Percentiles rank a stretch among this genome's conserved stretches.
Evolutionary conservation across 495 filamentous ascomycete species (phyloP).

Genomic region (Penicillium cosmopolitanum): DNA sequence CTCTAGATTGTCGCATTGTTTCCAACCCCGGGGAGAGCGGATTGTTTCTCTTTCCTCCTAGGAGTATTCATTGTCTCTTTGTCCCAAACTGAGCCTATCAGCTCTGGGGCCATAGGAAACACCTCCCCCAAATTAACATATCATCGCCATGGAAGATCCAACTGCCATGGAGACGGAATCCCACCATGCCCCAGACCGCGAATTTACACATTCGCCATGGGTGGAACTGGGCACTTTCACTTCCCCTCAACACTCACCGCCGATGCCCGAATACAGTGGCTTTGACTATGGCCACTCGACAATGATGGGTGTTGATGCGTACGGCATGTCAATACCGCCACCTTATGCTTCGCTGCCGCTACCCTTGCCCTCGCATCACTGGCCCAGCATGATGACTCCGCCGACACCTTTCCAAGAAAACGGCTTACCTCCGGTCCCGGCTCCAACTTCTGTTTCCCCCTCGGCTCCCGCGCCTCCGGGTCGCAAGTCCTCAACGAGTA

Average conservation of each 20-base stretch:
- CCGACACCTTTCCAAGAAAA: constrained; percentile 35
- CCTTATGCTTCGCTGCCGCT: constrained; percentile 59
- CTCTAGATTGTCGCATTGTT: constrained; percentile 34
- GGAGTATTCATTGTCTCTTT: constrained; percentile 16
- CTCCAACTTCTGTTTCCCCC: constrained; percentile 57
- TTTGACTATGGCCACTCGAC: constrained; percentile 42
- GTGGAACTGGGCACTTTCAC: constrained; percentile 52
- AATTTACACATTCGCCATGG: constrained; percentile 57
- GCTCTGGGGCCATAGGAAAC: neutral
- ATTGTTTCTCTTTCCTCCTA: constrained; percentile 6
- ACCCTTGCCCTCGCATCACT: constrained; percentile 67
- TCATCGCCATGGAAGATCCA: constrained; percentile 26
- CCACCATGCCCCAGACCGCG: constrained; percentile 46
- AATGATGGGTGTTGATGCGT: constrained; percentile 46
- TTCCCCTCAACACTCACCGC: constrained; percentile 48
- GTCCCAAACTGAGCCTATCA: constrained; percentile 21
- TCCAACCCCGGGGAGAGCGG: constrained; percentile 8
- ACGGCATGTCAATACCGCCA: constrained; percentile 51
- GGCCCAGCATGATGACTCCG: constrained; percentile 70
- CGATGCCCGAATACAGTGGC: constrained; percentile 47
- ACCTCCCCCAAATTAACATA: constrained; percentile 2
- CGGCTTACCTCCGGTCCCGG: constrained; percentile 51
- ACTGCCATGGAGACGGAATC: constrained; percentile 49
- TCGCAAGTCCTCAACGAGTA: constrained; percentile 55
- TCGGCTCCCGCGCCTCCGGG: constrained; percentile 51